Base-by-base conservation (phyloP, 2,329 filamentous ascomycete species). In the Didymellaceae sp. region DNA sequence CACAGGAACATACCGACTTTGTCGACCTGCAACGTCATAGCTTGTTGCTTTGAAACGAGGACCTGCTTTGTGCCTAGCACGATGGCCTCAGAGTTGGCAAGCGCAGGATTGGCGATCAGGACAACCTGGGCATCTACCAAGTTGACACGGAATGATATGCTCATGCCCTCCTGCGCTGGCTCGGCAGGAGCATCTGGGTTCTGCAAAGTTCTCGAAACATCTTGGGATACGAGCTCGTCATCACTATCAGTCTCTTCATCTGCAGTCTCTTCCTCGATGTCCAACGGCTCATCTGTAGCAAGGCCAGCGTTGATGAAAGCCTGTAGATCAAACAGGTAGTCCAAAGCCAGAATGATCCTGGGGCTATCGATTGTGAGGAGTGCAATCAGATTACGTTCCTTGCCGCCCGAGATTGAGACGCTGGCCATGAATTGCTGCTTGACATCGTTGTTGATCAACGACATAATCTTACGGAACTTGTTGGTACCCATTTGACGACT, bases 391-490 rank as follows among this genome's bases (percentile, higher is more conserved):
- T 86, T 90, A 52, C 86, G 85, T 31, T 96, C 88, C 25, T 86
- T 79, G 3, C 91, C 91, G 13, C 91, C 90, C 0, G 92, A 91
- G 74, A 99, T 95, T 0, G 92, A 95, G 4, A 99, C 78, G 69
- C 89, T 97, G 14, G 94, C 94, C 94, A 99, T 99, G 67, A 99
- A 92, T 64, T 99, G 95, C 71, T 97, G 92, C 35, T 86, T 84
- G 45, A 94, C 91, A 47, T 92, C 88, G 62, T 91, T 93, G 73
- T 97, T 97, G 66, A 92, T 91, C 46, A 96, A 87, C 1, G 92
- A 92, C 94, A 99, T 97, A 75, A 99, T 97, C 72, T 93, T 95
- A 41, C 91, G 86, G 80, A 95, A 99, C 69, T 96, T 97, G 78
- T 97, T 99, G 5, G 88, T 89, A 63, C 96, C 92, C 45, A 85